Conservation (phyloP, 352 stramenopile species). For the Thalassiosira hispida region DNA sequence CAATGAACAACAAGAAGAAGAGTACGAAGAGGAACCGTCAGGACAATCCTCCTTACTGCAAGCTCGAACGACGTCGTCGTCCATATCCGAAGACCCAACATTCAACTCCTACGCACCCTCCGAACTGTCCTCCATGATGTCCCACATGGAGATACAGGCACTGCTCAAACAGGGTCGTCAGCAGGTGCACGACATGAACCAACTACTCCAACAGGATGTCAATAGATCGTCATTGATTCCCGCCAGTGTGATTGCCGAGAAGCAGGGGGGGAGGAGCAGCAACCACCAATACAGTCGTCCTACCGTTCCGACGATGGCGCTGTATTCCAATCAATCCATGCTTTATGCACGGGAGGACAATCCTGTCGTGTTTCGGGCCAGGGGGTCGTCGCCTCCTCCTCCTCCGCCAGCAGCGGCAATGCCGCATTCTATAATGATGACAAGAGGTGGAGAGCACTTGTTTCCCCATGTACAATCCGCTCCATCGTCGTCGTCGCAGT, state of each 20-base stretch:
- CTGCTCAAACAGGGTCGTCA: conserved; percentile 4
- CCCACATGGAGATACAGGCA: not conserved
- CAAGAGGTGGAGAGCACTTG: not conserved
- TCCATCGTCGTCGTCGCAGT: not conserved
- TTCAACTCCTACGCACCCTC: conserved; percentile 5
- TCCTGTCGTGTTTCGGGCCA: too few species aligned
- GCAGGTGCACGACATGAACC: conserved; percentile 1
- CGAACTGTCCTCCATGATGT: conserved; percentile 2
- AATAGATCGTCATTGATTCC: too few species aligned
- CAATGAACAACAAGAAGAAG: not conserved
- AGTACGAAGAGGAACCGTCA: too few species aligned
- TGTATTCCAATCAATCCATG: conserved; percentile 4
- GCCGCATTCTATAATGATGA: too few species aligned
- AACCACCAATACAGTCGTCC: not conserved
- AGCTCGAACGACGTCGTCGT: not conserved
- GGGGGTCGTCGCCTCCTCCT: too few species aligned
- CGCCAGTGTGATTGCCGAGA: too few species aligned
- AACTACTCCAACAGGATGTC: too few species aligned
- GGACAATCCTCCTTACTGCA: conserved; percentile 1
- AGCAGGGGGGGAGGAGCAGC: not conserved
- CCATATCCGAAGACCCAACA: not conserved
- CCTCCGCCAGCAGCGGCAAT: too few species aligned
- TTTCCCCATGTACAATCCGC: not conserved
- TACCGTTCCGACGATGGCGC: not conserved
- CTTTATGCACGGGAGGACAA: too few species aligned